Conservation (phyloP, 768 basidiomycete species). For the Solioccasus polychromus region DNA sequence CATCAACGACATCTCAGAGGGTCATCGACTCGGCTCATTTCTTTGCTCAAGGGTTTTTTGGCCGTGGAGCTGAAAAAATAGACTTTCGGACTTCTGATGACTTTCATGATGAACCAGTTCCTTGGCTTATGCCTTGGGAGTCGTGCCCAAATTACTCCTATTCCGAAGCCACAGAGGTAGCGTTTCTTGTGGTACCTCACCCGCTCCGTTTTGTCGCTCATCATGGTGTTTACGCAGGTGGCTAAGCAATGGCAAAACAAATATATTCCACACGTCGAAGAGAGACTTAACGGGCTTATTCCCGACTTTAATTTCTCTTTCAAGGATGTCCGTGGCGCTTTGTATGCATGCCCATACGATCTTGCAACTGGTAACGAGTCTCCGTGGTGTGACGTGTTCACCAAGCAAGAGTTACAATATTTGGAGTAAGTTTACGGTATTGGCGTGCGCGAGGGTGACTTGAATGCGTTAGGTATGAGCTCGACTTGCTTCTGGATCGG, state of each 20-base stretch:
- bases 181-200: no score
- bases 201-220: neutral
- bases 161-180: slow-evolving; percentile 6
- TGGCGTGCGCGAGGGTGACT: neutral
- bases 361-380: slow-evolving; percentile 35
- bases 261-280: slow-evolving; percentile 36
- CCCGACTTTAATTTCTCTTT: slow-evolving; percentile 33
- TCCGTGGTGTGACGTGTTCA: slow-evolving; percentile 42
- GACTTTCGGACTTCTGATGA: slow-evolving; percentile 32
- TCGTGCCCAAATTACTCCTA: slow-evolving; percentile 31
- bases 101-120: slow-evolving; percentile 33
- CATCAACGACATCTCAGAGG: slow-evolving; percentile 16
- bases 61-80: slow-evolving; percentile 27
- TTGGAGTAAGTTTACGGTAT: slow-evolving; percentile 32
- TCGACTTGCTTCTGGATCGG: slow-evolving; percentile 38
- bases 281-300: slow-evolving; percentile 33
- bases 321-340: slow-evolving; percentile 37
- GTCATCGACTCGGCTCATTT: slow-evolving; percentile 42
- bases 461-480: slow-evolving; percentile 33
- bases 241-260: slow-evolving; percentile 30
- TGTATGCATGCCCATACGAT: slow-evolving; percentile 43
- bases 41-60: slow-evolving; percentile 40
- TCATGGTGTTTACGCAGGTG: slow-evolving; percentile 7
- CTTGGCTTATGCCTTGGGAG: slow-evolving; percentile 42
- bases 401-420: slow-evolving; percentile 29